phyloP scores from a whole-genome alignment of 108 stramenopile species.

The Cyclotella sp. region DNA sequence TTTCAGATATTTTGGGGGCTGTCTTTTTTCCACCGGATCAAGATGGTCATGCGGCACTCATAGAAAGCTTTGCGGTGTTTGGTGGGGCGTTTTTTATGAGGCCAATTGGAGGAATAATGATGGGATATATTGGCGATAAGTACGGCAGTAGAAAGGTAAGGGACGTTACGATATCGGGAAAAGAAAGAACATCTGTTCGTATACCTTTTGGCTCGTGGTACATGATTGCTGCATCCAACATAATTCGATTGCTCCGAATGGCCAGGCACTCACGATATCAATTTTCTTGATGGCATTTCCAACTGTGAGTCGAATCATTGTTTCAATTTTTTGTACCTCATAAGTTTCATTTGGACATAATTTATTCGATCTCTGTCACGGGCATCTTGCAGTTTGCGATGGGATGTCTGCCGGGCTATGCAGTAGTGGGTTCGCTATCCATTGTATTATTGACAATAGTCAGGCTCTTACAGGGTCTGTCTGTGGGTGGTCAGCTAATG shows the following conservation, averaged over 20 bases:
- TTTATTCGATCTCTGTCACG: background rate
- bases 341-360: background rate
- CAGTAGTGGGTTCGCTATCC: conserved; percentile 22
- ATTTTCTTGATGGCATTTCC: conserved; percentile 53
- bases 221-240: background rate
- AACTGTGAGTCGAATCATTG: conserved; percentile 5
- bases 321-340: background rate
- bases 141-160: conserved; percentile 41
- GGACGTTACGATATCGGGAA: no score
- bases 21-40: conserved; percentile 56
- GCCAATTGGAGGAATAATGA: conserved; percentile 48
- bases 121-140: conserved; percentile 50
- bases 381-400: conserved; percentile 21
- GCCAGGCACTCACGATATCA: conserved; percentile 29
- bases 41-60: conserved; percentile 43
- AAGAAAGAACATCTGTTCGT: background rate
- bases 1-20: conserved; percentile 48
- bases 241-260: background rate
- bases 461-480: conserved; percentile 52
- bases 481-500: conserved; percentile 54
- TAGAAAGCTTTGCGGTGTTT: conserved; percentile 57
- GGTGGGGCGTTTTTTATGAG: conserved; percentile 58
- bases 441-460: conserved; percentile 46
- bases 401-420: conserved; percentile 53
- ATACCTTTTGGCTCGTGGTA: background rate